Evolutionary conservation across 139 green algal species (phyloP).

Genomic region (Chlorella ohadii): DNA sequence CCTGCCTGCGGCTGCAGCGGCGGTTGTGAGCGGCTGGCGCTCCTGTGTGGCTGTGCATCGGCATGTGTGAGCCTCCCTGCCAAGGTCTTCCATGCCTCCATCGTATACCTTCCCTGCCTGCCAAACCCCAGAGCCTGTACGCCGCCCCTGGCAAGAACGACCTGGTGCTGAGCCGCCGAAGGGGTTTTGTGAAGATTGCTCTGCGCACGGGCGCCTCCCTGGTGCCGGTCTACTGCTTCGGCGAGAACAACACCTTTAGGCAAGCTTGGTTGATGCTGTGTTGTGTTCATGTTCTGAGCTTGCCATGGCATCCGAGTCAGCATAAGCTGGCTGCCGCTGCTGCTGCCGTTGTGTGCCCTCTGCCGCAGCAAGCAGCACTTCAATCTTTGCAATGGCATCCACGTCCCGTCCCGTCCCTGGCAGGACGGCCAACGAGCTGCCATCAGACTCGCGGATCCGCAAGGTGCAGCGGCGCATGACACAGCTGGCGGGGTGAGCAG

Average conservation of each 20-base stretch:
- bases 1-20: no score
- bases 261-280: background rate
- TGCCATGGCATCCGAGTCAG: background rate
- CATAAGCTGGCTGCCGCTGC: background rate
- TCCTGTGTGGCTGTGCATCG: no score
- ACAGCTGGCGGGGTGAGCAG: constrained; percentile 1
- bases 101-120: no score
- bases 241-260: constrained; percentile 42
- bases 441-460: background rate
- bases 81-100: no score
- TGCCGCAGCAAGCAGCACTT: no score
- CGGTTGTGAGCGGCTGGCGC: no score
- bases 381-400: no score
- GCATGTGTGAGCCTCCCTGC: no score
- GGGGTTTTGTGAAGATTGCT: constrained; percentile 48
- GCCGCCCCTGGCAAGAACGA: constrained; percentile 35
- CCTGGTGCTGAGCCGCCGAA: constrained; percentile 35
- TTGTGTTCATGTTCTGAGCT: background rate
- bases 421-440: constrained; percentile 38
- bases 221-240: constrained; percentile 45
- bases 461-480: constrained; percentile 21
- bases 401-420: background rate
- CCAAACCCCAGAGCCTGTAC: constrained; percentile 11
- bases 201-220: constrained; percentile 40
- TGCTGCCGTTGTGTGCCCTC: no score